Percentiles rank a stretch among this genome's conserved stretches.
Evolutionary conservation across 2,329 filamentous ascomycete species (phyloP).

Genomic region (Epichloe hybrida): DNA sequence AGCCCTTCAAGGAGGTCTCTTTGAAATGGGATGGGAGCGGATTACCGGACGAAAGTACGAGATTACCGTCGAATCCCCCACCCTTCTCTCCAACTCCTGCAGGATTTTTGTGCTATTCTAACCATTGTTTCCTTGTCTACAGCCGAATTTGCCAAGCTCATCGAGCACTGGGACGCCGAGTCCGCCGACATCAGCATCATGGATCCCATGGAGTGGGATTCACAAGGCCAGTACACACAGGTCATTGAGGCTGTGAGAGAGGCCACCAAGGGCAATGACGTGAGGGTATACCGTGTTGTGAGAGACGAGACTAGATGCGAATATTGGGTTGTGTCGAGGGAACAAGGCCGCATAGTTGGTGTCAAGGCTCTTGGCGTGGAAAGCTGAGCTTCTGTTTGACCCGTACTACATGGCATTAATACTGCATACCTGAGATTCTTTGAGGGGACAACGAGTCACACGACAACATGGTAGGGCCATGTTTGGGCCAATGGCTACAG

Average conservation of each 20-base stretch:
- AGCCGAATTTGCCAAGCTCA: conserved; percentile 59
- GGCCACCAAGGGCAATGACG: conserved; percentile 48
- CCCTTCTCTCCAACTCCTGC: background rate
- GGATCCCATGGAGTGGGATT: conserved; percentile 60
- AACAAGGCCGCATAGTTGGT: conserved; percentile 54
- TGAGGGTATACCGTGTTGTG: conserved; percentile 61
- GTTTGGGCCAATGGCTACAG: no score
- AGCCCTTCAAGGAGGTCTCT: conserved; percentile 68
- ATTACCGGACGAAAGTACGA: conserved; percentile 49
- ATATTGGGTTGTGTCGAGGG: conserved; percentile 65
- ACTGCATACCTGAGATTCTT: no score
- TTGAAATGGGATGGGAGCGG: conserved; percentile 44
- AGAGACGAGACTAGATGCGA: conserved; percentile 51
- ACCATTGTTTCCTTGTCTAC: background rate
- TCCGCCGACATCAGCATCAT: conserved; percentile 50
- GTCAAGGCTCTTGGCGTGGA: conserved; percentile 69
- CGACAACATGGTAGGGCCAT: no score
- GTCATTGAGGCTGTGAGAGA: conserved; percentile 56
- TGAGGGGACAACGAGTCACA: no score
- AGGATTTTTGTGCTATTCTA: background rate
- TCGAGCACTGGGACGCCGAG: conserved; percentile 41
- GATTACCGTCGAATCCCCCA: conserved; percentile 5
- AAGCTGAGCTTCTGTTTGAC: conserved; percentile 13
- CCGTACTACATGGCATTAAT: no score
- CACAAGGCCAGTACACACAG: conserved; percentile 52